Conservation (phyloP, 2,329 filamentous ascomycete species). For the Domatiomyces catenatus region DNA sequence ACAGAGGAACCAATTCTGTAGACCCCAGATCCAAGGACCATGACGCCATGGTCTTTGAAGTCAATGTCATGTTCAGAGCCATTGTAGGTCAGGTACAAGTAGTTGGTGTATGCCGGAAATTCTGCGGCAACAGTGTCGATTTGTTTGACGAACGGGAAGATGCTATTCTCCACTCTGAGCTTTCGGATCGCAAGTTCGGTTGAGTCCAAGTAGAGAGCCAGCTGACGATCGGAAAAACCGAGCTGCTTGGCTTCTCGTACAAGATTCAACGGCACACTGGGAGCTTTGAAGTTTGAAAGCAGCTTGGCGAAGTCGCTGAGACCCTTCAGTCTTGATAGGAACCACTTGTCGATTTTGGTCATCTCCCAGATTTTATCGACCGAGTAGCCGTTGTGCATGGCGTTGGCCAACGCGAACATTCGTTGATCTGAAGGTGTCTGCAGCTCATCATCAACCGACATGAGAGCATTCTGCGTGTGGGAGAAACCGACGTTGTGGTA, state of each 20-base stretch:
- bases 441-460: conserved; percentile 90
- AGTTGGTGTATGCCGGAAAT: conserved; percentile 89
- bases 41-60: conserved; percentile 82
- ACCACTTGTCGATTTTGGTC: conserved; percentile 99
- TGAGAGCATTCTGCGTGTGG: conserved; percentile 65
- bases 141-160: conserved; percentile 86
- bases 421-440: conserved; percentile 96
- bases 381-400: conserved; percentile 84
- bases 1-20: conserved; percentile 96
- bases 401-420: conserved; percentile 92
- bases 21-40: conserved; percentile 91
- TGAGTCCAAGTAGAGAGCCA: conserved; percentile 86
- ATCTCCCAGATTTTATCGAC: conserved; percentile 97
- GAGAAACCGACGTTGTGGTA: conserved; percentile 92
- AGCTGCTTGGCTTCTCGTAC: conserved; percentile 79
- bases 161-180: conserved; percentile 67
- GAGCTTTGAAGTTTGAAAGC: conserved; percentile 56
- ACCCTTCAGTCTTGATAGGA: conserved; percentile 78
- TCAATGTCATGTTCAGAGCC: conserved; percentile 67
- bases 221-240: conserved; percentile 84
- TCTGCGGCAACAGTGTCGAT: conserved; percentile 97
- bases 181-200: conserved; percentile 83
- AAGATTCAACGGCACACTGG: conserved; percentile 47
- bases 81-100: conserved; percentile 93
- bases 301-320: conserved; percentile 75